Conservation (phyloP, 208 protist species). For the Acanthamoeba lenticulata region DNA sequence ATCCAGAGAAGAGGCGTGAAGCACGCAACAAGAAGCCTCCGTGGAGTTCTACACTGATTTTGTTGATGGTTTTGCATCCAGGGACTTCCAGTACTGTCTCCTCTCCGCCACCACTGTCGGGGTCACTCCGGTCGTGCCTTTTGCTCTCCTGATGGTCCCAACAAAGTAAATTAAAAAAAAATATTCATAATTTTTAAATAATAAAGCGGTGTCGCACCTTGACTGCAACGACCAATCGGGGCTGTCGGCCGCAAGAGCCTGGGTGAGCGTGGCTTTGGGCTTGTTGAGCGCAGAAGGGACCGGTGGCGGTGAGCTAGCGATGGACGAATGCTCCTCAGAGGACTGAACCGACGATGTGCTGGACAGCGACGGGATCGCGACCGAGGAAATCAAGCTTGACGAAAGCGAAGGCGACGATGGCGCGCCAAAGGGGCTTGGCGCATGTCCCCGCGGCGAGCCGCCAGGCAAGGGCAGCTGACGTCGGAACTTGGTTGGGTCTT, state of each 20-base stretch:
- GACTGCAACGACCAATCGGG: not conserved
- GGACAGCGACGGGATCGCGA: not conserved
- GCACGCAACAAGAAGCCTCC: no score
- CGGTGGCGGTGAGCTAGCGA: not conserved
- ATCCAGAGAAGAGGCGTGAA: no score
- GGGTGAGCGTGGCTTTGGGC: not conserved
- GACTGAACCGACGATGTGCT: not conserved
- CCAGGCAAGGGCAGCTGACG: not conserved
- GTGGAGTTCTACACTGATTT: no score
- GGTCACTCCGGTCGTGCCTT: not conserved
- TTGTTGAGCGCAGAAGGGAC: not conserved
- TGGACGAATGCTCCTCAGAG: not conserved
- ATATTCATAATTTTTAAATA: no score
- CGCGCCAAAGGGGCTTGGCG: not conserved
- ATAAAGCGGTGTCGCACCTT: no score
- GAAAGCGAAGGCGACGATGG: not conserved
- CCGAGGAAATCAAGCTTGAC: not conserved
- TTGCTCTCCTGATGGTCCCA: not conserved
- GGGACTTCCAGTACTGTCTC: not conserved
- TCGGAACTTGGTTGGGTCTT: not conserved
- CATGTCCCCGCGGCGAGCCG: not conserved
- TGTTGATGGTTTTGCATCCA: not conserved
- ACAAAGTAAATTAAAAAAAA: no score
- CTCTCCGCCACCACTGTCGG: not conserved
- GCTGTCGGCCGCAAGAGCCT: not conserved